A percentile compares a stretch with the other conserved stretches of the same genome.
Conservation (phyloP, 306 rosid genomes). For the Dryas alaskensis region DNA sequence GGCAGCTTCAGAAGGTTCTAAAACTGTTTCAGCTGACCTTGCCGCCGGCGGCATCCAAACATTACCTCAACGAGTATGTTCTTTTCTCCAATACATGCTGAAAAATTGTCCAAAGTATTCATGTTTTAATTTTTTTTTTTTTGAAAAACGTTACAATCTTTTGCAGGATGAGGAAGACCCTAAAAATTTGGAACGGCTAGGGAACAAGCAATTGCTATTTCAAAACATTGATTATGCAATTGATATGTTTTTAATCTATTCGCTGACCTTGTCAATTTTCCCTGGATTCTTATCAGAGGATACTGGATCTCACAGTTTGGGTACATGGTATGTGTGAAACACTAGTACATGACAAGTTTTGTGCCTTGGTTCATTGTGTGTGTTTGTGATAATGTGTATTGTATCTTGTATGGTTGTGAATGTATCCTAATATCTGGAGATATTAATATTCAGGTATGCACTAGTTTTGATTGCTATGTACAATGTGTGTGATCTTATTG, state of each 20-base stretch:
- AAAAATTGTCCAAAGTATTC: not conserved
- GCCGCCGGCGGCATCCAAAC: slow-evolving; percentile 73
- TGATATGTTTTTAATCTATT: slow-evolving; percentile 59
- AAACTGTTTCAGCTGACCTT: slow-evolving; percentile 81
- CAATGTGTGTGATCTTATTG: slow-evolving; percentile 67
- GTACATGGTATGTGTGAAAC: slow-evolving; percentile 55
- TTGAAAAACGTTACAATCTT: slow-evolving; percentile 5
- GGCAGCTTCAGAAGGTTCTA: slow-evolving; percentile 86
- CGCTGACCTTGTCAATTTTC: slow-evolving; percentile 66
- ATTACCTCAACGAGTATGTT: slow-evolving; percentile 32
- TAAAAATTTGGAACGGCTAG: slow-evolving; percentile 42
- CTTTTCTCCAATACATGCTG: not conserved
- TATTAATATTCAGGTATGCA: slow-evolving; percentile 56
- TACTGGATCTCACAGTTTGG: slow-evolving; percentile 74
- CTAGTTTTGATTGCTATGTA: slow-evolving; percentile 73
- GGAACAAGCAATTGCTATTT: slow-evolving; percentile 51
- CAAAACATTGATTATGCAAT: slow-evolving; percentile 78
- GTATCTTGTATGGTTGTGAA: not conserved
- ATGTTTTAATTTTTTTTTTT: not conserved
- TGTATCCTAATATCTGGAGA: not conserved
- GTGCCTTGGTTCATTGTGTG: not conserved
- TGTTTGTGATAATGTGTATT: too few relatives aligned
- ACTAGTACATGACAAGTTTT: not conserved
- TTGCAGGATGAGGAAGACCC: slow-evolving; percentile 45
- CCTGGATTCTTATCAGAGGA: slow-evolving; percentile 96